Conservation (phyloP, 1,284 basidiomycete genomes). For the Melanopsichium pennsylvanicum region DNA sequence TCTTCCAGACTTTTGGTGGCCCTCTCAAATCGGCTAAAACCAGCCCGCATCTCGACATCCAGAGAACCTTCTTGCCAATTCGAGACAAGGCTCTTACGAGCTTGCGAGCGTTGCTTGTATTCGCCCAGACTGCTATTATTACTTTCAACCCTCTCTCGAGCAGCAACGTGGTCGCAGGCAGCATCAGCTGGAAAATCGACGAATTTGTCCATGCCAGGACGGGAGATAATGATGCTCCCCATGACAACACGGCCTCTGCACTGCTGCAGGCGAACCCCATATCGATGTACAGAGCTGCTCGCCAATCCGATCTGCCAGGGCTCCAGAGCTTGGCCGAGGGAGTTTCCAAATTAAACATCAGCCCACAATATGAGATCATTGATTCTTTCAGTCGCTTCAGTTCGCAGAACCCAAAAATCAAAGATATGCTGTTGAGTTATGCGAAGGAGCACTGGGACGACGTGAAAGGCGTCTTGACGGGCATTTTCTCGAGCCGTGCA, state of each 20-base stretch:
- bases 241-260: neutral
- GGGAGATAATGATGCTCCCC: no score
- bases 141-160: neutral
- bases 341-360: slow-evolving; percentile 6
- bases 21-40: no score
- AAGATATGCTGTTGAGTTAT: slow-evolving; percentile 8
- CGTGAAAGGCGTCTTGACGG: no score
- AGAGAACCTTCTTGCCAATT: slow-evolving; percentile 1
- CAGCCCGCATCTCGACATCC: no score
- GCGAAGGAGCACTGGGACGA: slow-evolving; percentile 29
- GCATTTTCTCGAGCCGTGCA: no score
- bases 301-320: slow-evolving; percentile 2
- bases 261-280: no score
- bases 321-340: slow-evolving; percentile 12
- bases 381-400: slow-evolving; percentile 24
- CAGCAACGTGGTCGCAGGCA: no score
- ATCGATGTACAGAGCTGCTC: slow-evolving; percentile 27
- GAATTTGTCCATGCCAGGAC: no score
- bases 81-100: slow-evolving; percentile 10
- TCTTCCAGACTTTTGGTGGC: no score
- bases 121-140: slow-evolving; percentile 25
- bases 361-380: slow-evolving; percentile 11
- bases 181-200: no score
- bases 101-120: slow-evolving; percentile 12
- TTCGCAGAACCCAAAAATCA: slow-evolving; percentile 2